Evolutionary conservation across 2,329 filamentous ascomycete genomes (phyloP), one percentile per base, ranked within the genome.

Genomic region (Pyrenophora teres): DNA sequence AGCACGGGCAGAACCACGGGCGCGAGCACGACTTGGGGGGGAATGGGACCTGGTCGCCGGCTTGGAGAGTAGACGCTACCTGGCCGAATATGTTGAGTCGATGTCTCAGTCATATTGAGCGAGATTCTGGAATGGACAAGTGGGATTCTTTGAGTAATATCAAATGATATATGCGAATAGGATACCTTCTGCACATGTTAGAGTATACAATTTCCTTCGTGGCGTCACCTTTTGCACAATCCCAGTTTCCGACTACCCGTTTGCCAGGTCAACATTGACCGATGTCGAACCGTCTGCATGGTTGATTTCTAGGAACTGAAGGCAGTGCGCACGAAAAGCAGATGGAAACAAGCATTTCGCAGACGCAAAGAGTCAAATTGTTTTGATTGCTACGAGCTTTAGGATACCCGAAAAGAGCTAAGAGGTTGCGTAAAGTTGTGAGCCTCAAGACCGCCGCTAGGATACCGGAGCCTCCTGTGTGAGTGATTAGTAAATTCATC

Each of bases 1-100:
- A 50, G 62, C 9, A 54, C 67, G 19, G 67, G 66, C 16, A 52
- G 66, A 18, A 66, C 62, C 46, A 70, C 67, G 4, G 69, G 69
- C 9, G 59, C 61, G 9, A 60, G 59, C 27, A 59, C 57, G 13
- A 21, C 44, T n/a, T 66, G 64, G 46, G 52, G 60, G 47, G 56
- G 49, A n/a, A 54, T 63, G 49, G 71, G 69, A 1, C 70, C 70
- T 36, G 71, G 71, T 9, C 61, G 68, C 6, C 59, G 71, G 4
- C 61, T 74, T 18, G 71, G 68, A 49, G 51, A 60, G 15, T 62
- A 54, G 45, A 35, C 4, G 18, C 8, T 40, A 10, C 33, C 16
- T 10, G 36, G 31, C 50, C 52, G 52, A 8, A 38, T 54, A 57
- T 41, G 48, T 48, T 39, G 18, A 38, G 23, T 25, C 5, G 19